phyloP scores from a whole-genome alignment of 805 yeast genomes.

The Candida pseudoglaebosa region DNA sequence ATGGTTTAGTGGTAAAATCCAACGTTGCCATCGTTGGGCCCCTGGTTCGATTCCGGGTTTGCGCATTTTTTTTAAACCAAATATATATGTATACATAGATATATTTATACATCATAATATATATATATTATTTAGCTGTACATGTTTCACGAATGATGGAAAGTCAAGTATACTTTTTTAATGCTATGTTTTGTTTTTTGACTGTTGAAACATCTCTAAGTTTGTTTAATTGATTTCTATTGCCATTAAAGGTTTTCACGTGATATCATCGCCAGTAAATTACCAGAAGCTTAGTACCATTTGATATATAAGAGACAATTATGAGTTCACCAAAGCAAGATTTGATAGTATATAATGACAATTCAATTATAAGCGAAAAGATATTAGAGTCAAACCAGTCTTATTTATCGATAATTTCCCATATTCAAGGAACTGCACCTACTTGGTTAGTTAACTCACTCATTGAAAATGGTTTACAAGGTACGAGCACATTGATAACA shows the following conservation, averaged over 20 bases:
- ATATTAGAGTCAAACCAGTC: slow-evolving; percentile 14
- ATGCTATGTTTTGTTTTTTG: neutral
- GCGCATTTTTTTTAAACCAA: slow-evolving; percentile 7
- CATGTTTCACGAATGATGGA: neutral
- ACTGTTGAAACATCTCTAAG: no score
- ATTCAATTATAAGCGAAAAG: slow-evolving; percentile 36
- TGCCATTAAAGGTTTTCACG: neutral
- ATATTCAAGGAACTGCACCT: slow-evolving; percentile 52
- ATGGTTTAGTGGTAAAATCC: slow-evolving; percentile 13
- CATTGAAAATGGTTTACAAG: slow-evolving; percentile 48
- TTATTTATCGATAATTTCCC: slow-evolving; percentile 25
- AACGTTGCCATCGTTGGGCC: slow-evolving; percentile 14
- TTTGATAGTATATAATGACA: slow-evolving; percentile 48
- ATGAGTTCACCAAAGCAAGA: slow-evolving; percentile 51
- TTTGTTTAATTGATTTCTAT: neutral
- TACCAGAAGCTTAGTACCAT: neutral
- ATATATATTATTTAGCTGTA: neutral
- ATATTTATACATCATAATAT: neutral
- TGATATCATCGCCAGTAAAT: neutral
- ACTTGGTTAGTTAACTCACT: slow-evolving; percentile 58
- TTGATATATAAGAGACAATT: neutral
- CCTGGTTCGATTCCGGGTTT: slow-evolving; percentile 14
- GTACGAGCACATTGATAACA: slow-evolving; percentile 42
- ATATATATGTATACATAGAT: no score
- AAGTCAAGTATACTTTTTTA: neutral